A percentile compares a stretch with the other conserved stretches of the same genome.
Conservation (phyloP, 345 rosid genomes). For the Citrus sinensis region DVS_A1.0 CM039164.1:27928001-27928500, state of each 20-base stretch:
- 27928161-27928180: constrained; percentile 10
- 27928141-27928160: constrained; percentile 11
- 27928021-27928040: constrained; percentile 24
- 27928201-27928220: not conserved
- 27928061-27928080: not conserved
- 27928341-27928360: constrained; percentile 63
- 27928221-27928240: constrained; percentile 13
- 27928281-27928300: constrained; percentile 12
- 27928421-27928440: constrained; percentile 52
- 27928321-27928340: constrained; percentile 65
- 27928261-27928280: not conserved
- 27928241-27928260: constrained; percentile 20
- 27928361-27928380: constrained; percentile 61
- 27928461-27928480: constrained; percentile 57
- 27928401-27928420: constrained; percentile 60
- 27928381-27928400: constrained; percentile 58
- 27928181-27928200: constrained; percentile 1
- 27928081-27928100: constrained; percentile 33
- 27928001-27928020: not conserved
- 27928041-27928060: not conserved
- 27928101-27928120: constrained; percentile 7
- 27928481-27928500: constrained; percentile 57
- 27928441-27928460: constrained; percentile 79
- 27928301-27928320: constrained; percentile 40
- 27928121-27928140: constrained; percentile 20